Conservation (phyloP, 1,284 basidiomycete genomes). For the Phylloboletellus chloephorus region DNA sequence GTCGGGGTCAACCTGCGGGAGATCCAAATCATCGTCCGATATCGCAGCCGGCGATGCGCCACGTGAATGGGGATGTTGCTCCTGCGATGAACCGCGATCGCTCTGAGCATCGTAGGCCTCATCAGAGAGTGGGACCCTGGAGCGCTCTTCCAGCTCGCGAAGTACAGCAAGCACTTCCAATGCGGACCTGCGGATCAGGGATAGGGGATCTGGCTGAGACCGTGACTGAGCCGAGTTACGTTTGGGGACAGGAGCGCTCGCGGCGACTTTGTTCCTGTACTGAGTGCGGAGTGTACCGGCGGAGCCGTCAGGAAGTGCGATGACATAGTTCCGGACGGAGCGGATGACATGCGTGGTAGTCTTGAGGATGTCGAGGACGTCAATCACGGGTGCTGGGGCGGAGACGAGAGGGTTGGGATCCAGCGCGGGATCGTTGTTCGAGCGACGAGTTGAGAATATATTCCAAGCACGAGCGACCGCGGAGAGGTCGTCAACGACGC, state of each 20-base stretch:
- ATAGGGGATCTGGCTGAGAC: constrained; percentile 53
- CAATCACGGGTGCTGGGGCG: constrained; percentile 28
- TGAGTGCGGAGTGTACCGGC: constrained; percentile 49
- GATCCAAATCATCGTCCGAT: constrained; percentile 39
- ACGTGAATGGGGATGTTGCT: constrained; percentile 37
- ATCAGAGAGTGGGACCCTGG: constrained; percentile 60
- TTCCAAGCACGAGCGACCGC: constrained; percentile 54
- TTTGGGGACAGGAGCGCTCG: constrained; percentile 34
- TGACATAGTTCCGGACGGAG: constrained; percentile 73
- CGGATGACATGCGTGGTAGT: constrained; percentile 73
- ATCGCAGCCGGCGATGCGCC: constrained; percentile 43
- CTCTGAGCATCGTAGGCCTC: constrained; percentile 73
- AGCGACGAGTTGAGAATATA: constrained; percentile 25
- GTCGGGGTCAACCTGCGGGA: constrained; percentile 43
- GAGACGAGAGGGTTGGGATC: constrained; percentile 6
- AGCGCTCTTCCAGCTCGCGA: constrained; percentile 63
- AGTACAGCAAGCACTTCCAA: constrained; percentile 72
- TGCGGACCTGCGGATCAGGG: constrained; percentile 64
- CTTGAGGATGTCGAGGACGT: constrained; percentile 65
- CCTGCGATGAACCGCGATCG: constrained; percentile 47
- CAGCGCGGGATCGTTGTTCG: constrained; percentile 1
- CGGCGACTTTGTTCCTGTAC: constrained; percentile 41
- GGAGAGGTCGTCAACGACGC: constrained; percentile 66
- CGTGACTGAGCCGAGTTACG: constrained; percentile 26
- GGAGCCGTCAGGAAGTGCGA: constrained; percentile 72